phyloP scores from a whole-genome alignment of 208 protist species.

The Trypanosoma lewisi region DNA sequence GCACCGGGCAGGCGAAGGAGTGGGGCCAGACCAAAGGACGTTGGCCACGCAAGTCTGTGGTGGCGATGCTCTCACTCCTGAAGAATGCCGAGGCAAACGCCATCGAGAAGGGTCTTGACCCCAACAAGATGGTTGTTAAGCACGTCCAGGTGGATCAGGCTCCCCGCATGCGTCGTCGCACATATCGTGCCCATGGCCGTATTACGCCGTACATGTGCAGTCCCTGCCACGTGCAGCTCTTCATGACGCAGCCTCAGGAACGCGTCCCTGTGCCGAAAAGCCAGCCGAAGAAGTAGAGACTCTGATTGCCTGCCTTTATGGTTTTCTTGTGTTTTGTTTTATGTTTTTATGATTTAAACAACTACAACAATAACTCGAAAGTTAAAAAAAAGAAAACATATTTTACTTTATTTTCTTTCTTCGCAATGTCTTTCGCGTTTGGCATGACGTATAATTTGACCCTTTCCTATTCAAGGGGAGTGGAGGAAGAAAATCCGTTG shows the following conservation, averaged over 20 bases:
- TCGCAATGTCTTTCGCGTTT: no score
- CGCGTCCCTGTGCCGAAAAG: conserved; percentile 79
- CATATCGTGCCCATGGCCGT: conserved; percentile 95
- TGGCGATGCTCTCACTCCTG: conserved; percentile 87
- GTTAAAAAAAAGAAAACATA: no score
- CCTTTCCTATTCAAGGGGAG: no score
- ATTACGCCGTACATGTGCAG: conserved; percentile 95
- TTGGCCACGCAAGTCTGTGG: conserved; percentile 94
- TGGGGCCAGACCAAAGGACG: conserved; percentile 91
- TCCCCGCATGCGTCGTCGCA: conserved; percentile 89
- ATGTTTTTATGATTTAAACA: conserved; percentile 5
- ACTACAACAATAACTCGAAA: conserved; percentile 10
- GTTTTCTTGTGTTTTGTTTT: conserved; percentile 1
- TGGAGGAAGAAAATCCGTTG: no score
- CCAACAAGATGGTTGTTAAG: conserved; percentile 90
- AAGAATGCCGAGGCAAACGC: conserved; percentile 93
- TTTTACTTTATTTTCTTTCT: no score
- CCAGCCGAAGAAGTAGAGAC: conserved; percentile 82
- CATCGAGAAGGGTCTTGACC: conserved; percentile 88
- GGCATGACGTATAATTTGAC: no score
- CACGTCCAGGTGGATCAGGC: conserved; percentile 93
- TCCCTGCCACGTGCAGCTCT: conserved; percentile 67
- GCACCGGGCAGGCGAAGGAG: conserved; percentile 92
- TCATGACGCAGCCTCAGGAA: conserved; percentile 84
- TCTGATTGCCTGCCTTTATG: conserved; percentile 45